Base-by-base conservation (phyloP, 257 asterid genomes). In the Echium plantagineum region DNA sequence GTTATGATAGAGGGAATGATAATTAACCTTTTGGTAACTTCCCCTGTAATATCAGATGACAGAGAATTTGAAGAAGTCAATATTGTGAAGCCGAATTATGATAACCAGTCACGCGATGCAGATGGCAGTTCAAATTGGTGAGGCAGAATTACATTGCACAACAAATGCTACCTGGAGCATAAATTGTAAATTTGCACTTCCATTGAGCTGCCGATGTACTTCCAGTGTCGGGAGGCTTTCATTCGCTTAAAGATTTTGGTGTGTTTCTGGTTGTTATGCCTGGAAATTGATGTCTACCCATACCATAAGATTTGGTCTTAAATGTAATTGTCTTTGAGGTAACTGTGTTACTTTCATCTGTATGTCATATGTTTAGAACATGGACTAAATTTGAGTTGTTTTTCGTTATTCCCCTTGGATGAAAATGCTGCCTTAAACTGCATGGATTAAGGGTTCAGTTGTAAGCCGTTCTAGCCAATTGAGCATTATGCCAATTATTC, bases 1-100 rank as follows among this genome's bases (percentile, higher is more conserved):
- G 1, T 12, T 17, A 42, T 42, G 16, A 42, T 42, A 2, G 4
- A 13, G 13, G 49, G 49, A 42, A 42, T 42, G 49, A 42, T 10
- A 42, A 42, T 13, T 42, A 42, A 42, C 49, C 49, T 42, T 38
- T 42, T 10, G 3, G 16, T 19, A 17, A 54, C 20, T 32, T 17
- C 60, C 64, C 58, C 19, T 54, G 21, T 61, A 38, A 26, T 72
- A 48, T 22, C 82, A 87, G 96, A 75, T 71, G 89, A 81, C 64
- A 77, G 72, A 26, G 87, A 81, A 62, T 87, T 83, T 52, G 94
- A 87, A 77, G 96, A 77, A 5, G 80, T 87, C 38, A 85, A 81
- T 76, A 74, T 87, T 3, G 75, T 59, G 69, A 72, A 73, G 75
- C 72, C 91, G 9, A 49, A 66, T 38, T 94, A 87, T 62, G 74